These are phyloP conservation scores for Pseudognaphalium luteoalbum DNA, from an alignment of 129 eudicot genomes.

Conservation along the genomic window DNA sequence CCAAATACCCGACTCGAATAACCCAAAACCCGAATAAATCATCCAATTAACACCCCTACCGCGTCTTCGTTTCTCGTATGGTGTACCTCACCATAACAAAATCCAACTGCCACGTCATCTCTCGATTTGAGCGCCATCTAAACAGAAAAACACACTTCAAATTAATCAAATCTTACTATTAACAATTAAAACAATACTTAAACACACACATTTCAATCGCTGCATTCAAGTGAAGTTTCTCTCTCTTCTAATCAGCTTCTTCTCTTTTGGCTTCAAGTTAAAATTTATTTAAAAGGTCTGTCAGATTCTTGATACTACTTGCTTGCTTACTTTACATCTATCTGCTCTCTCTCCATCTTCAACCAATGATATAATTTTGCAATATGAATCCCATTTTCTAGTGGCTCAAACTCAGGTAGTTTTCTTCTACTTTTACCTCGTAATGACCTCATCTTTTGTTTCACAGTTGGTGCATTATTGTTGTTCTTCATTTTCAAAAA, in stretches of 20 bases:
- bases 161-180: not conserved
- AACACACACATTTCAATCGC: constrained; percentile 32
- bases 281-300: constrained; percentile 23
- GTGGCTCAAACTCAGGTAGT: constrained; percentile 36
- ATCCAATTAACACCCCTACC: no score
- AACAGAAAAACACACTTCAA: constrained; percentile 22
- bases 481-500: constrained; percentile 18
- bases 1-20: no score
- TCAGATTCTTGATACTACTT: constrained; percentile 24
- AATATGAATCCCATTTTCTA: constrained; percentile 20
- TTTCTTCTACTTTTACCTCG: constrained; percentile 13
- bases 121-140: constrained; percentile 19
- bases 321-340: not conserved
- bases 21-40: no score
- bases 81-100: constrained; percentile 20
- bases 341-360: constrained; percentile 16
- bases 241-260: constrained; percentile 40
- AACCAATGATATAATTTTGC: not conserved
- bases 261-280: constrained; percentile 45
- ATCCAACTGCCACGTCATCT: constrained; percentile 30
- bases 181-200: no score
- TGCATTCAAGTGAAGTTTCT: constrained; percentile 16
- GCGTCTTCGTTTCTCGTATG: constrained; percentile 17
- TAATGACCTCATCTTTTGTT: not conserved
- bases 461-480: not conserved